These are phyloP conservation scores for Fusarium marasasianum DNA, from an alignment of 2,329 filamentous ascomycete genomes.

Conservation along the genomic window DNA sequence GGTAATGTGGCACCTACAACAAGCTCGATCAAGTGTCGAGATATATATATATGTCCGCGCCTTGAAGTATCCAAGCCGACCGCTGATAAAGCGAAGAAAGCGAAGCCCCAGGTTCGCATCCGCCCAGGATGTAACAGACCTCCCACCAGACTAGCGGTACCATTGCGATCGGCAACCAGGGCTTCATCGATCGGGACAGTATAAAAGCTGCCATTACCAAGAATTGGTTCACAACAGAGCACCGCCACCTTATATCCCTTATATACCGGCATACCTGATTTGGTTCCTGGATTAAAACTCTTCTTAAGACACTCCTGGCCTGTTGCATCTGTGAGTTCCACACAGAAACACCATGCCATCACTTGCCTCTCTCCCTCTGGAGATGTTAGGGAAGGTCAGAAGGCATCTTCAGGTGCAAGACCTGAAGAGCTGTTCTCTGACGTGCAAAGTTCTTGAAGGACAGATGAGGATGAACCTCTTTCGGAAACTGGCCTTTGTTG, in stretches of 20 bases:
- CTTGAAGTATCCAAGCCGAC: neutral
- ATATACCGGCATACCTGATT: neutral
- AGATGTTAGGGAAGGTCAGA: rapidly evolving
- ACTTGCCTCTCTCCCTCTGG: rapidly evolving
- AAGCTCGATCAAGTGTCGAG: neutral
- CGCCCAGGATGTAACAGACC: neutral
- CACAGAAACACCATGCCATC: neutral
- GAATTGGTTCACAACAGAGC: neutral
- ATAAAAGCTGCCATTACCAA: neutral
- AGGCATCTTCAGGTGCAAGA: neutral
- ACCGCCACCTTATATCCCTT: neutral
- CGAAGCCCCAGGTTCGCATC: neutral
- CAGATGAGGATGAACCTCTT: rapidly evolving
- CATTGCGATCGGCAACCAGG: no score
- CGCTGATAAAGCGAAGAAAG: neutral
- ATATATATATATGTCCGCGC: neutral
- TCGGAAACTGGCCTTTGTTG: rapidly evolving
- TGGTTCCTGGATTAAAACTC: rapidly evolving
- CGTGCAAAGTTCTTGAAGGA: rapidly evolving
- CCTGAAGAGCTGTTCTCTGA: rapidly evolving
- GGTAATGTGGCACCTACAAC: no score
- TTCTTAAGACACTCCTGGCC: neutral
- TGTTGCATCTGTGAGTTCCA: neutral
- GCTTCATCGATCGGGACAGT: no score
- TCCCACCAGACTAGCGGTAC: neutral